Base-by-base conservation (phyloP, 75 land plant species). In the Cryptomeria japonica region DNA sequence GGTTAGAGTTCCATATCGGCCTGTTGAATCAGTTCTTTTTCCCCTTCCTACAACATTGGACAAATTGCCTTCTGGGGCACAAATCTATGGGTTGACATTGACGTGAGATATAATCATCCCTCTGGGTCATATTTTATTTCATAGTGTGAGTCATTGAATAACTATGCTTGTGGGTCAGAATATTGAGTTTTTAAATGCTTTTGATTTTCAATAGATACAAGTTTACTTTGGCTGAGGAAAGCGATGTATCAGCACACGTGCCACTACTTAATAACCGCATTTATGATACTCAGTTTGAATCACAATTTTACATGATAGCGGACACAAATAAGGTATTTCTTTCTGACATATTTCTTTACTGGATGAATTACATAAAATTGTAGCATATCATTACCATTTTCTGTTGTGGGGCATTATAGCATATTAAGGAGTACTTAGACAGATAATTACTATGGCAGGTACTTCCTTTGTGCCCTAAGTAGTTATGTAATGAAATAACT, bases 281-380 rank as follows among this genome's bases (percentile, higher is more conserved):
- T 37, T 98, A 98, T 90, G 99, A 98, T 75, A 95, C 88, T 70
- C 97, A 95, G 87, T 96, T 98, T 94, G 99, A 98, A 88, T 97
- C 98, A 64, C 99, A 98, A 84, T 98, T 98, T 86, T 97, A 94
- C 86, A 94, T 96, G 94, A 95, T 98, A 75, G 89, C 94, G 58
- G 99, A 98, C 93, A 46, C 88, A 80, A 98, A 97, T 13, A 82
- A 82, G 84, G 84, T 82, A 82, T 82, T 82, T 82, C 49, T 32
- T 46, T 42, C n/a, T 82, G 42, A 31, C 32, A 46, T 13, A 78
- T 8, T 6, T 4, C 0, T 79, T 79, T 3, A 25, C 22, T 41
- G 11, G 44, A 79, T 41, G 82, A 38, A 22, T 41, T 79, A 28
- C 39, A 19, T 39, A 25, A 41, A 79, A 22, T 79, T 39, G 10